Percentiles rank a stretch among this genome's conserved stretches.
phyloP scores from a whole-genome alignment of 2,329 filamentous ascomycete species.

The Alternaria sp. region DNA sequence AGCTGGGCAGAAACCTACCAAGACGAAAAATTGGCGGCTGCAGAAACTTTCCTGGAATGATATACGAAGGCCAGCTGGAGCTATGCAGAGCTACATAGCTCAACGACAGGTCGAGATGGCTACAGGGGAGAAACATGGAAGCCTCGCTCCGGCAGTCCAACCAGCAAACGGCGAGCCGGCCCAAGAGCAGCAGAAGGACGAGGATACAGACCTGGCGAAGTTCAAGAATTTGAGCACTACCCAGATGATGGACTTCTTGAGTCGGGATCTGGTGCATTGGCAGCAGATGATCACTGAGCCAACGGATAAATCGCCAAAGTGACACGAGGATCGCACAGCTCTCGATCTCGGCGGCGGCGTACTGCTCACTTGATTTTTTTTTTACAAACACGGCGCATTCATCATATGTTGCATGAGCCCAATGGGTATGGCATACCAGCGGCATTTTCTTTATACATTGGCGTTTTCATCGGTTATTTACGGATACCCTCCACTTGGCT shows the following conservation, averaged over 20 bases:
- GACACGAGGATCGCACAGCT: background rate
- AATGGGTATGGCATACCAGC: background rate
- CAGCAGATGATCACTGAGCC: slow-evolving; percentile 62
- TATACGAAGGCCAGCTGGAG: slow-evolving; percentile 82
- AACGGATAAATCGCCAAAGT: slow-evolving; percentile 33
- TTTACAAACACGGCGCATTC: slow-evolving; percentile 7
- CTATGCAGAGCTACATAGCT: slow-evolving; percentile 88
- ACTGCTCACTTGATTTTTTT: background rate
- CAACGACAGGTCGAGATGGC: slow-evolving; percentile 88
- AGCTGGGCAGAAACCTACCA: slow-evolving; percentile 65
- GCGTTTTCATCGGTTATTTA: slow-evolving; percentile 25
- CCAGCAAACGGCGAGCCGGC: slow-evolving; percentile 31
- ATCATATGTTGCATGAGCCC: background rate
- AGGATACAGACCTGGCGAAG: slow-evolving; percentile 37
- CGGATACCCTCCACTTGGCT: slow-evolving; percentile 45
- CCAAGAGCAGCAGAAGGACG: slow-evolving; percentile 50
- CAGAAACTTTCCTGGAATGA: slow-evolving; percentile 79
- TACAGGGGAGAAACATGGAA: slow-evolving; percentile 54
- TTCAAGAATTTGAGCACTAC: slow-evolving; percentile 80
- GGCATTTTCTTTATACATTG: slow-evolving; percentile 8
- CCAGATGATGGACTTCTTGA: slow-evolving; percentile 91
- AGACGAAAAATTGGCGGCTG: slow-evolving; percentile 62
- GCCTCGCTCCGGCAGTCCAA: slow-evolving; percentile 35
- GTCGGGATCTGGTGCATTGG: slow-evolving; percentile 82
- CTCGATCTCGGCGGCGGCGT: background rate